Percentiles rank a stretch among this genome's conserved stretches.
Conservation (phyloP, 192 early-diverging fungal species). For the Umbelopsis ramanniana region DNA sequence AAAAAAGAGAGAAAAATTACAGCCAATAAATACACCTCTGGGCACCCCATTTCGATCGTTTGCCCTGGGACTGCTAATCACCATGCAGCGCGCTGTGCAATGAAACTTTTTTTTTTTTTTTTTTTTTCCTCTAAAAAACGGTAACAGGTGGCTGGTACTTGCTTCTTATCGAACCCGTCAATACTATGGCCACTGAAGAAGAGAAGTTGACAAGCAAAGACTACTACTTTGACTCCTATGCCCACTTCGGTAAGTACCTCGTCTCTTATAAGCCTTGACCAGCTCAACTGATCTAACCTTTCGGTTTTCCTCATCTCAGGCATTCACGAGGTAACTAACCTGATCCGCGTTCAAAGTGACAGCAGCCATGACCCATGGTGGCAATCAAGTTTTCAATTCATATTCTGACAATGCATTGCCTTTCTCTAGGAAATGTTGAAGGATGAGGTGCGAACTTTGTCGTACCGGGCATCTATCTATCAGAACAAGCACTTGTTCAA, state of each 20-base stretch:
- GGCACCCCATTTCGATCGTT: background rate
- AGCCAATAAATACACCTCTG: background rate
- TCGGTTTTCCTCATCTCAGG: slow-evolving; percentile 39
- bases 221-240: slow-evolving; percentile 99
- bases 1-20: background rate
- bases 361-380: background rate
- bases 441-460: slow-evolving; percentile 93
- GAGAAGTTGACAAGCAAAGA: slow-evolving; percentile 49
- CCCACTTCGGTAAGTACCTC: slow-evolving; percentile 78
- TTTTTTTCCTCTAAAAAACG: background rate
- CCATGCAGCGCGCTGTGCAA: background rate
- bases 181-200: slow-evolving; percentile 12
- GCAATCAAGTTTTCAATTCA: background rate
- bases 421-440: slow-evolving; percentile 86
- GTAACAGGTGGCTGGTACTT: slow-evolving; percentile 1
- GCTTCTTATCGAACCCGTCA: background rate
- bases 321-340: slow-evolving; percentile 71
- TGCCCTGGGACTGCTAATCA: background rate
- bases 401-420: background rate
- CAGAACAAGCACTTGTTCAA: slow-evolving; percentile 97
- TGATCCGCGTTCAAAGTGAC: slow-evolving; percentile 3
- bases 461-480: slow-evolving; percentile 93
- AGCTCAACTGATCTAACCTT: slow-evolving; percentile 26
- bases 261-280: background rate
- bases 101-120: slow-evolving; percentile 5